Evolutionary conservation across 2,329 filamentous ascomycete genomes (phyloP), one percentile per base, ranked within the genome.

Genomic region (Talaromyces marneffei): DNA sequence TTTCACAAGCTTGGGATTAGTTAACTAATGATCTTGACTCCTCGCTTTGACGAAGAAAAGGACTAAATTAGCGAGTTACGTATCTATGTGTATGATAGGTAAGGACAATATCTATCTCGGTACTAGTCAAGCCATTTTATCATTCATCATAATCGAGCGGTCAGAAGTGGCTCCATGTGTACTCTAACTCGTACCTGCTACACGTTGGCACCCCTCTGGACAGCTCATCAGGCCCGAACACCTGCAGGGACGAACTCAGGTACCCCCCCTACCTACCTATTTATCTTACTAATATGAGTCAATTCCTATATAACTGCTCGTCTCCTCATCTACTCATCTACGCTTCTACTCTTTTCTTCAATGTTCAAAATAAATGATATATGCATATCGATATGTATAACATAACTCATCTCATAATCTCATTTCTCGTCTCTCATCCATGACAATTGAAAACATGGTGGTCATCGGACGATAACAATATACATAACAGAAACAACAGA

Each of bases 401-500:
- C 42, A 58, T 58, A 54, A 59, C 56, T 58, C 59, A 31, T 23
- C 55, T 46, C 53, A 64, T 64, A 61, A 62, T 42, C 57, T 27
- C 54, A 59, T 65, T 37, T 44, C 54, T 42, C 56, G 23, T 58
- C 42, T 50, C 56, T 29, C 52, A 6, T 55, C 52, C 33, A 54
- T 31, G 33, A 14, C 33, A 16, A 37, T 12, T 18, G 40, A 44
- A 44, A 25, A 55, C 35, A 55, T 35, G 20, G 29, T n/a, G 25
- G 52, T 55, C 35, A 55, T 55, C 33, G n/a, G 23, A 55, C 16
- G 18, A 57, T 31, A 57, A 57, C 63, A 50, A 63, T 62, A 59
- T 44, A 52, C 23, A 35, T 23, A 33, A 52, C 18, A 52, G 33
- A 35, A 35, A 66, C 64, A 69, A 65, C 64, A 63, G 68, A 69